These are phyloP conservation scores for Xylogone sp. DNA, from an alignment of 2,329 filamentous ascomycete species.

Conservation along the genomic window DNA sequence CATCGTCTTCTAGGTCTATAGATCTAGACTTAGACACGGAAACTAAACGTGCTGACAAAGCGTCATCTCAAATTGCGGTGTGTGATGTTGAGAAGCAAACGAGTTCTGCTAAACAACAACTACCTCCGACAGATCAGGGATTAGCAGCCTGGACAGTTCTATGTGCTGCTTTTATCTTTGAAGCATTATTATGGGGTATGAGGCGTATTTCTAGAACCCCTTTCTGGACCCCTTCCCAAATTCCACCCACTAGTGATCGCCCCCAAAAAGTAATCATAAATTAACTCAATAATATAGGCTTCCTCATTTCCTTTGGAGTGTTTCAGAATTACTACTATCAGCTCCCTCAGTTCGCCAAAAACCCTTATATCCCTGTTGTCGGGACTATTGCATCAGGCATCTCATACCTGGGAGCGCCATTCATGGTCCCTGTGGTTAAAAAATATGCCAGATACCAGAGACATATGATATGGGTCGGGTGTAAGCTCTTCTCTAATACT, in stretches of 20 bases:
- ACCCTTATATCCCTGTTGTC: slow-evolving; percentile 53
- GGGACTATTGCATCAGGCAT: slow-evolving; percentile 50
- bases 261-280: too few species aligned
- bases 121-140: slow-evolving; percentile 9
- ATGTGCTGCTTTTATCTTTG: slow-evolving; percentile 12
- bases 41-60: too few species aligned
- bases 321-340: slow-evolving; percentile 67
- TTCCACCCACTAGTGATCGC: too few species aligned
- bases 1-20: too few species aligned
- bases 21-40: too few species aligned
- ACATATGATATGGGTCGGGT: slow-evolving; percentile 10
- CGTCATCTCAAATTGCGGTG: not conserved
- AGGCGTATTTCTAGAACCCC: not conserved
- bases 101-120: slow-evolving; percentile 2
- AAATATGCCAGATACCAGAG: slow-evolving; percentile 34
- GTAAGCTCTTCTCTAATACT: slow-evolving; percentile 2
- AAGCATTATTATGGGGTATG: slow-evolving; percentile 14
- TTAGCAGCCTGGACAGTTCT: slow-evolving; percentile 11
- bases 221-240: too few species aligned
- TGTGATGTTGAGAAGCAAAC: not conserved
- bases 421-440: slow-evolving; percentile 41
- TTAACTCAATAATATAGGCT: slow-evolving; percentile 40
- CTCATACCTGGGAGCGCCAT: slow-evolving; percentile 49
- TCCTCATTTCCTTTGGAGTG: slow-evolving; percentile 65
- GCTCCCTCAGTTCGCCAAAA: slow-evolving; percentile 52